Evolutionary conservation across 2,329 filamentous ascomycete genomes (phyloP).

Genomic region (Sporothrix brunneoviolacea): DNA sequence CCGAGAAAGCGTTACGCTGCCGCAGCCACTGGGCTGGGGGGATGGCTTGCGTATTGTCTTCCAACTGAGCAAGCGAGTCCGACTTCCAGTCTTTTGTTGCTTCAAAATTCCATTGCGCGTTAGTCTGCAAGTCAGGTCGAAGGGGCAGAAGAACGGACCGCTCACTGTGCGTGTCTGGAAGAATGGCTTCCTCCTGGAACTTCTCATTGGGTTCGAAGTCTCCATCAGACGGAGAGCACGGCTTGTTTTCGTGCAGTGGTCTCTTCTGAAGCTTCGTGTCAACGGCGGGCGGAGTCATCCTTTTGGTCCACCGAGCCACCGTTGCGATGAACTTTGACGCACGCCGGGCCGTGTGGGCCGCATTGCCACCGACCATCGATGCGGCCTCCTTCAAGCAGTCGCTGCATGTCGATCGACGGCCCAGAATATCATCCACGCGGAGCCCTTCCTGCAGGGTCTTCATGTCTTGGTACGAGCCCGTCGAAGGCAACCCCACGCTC

Average conservation of each 20-base stretch:
- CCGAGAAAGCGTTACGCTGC: background rate
- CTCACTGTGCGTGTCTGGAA: background rate
- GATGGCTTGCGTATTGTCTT: background rate
- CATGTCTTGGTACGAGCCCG: constrained; percentile 18
- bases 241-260: background rate
- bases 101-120: background rate
- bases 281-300: background rate
- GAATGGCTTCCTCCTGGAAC: background rate
- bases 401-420: constrained; percentile 3
- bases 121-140: too few relatives aligned
- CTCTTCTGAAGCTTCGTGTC: background rate
- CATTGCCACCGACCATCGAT: constrained; percentile 1
- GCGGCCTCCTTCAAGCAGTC: background rate
- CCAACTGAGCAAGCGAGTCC: background rate
- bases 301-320: constrained; percentile 1
- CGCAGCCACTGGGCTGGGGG: constrained; percentile 4
- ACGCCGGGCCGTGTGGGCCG: background rate
- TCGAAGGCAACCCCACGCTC: constrained; percentile 16
- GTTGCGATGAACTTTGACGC: background rate
- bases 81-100: background rate
- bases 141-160: background rate
- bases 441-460: constrained; percentile 13
- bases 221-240: background rate
- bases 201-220: too few relatives aligned
- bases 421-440: constrained; percentile 5